Base-by-base conservation (phyloP, 371 early-diverging fungal genomes). In the Rhizopus stolonifer region DNA sequence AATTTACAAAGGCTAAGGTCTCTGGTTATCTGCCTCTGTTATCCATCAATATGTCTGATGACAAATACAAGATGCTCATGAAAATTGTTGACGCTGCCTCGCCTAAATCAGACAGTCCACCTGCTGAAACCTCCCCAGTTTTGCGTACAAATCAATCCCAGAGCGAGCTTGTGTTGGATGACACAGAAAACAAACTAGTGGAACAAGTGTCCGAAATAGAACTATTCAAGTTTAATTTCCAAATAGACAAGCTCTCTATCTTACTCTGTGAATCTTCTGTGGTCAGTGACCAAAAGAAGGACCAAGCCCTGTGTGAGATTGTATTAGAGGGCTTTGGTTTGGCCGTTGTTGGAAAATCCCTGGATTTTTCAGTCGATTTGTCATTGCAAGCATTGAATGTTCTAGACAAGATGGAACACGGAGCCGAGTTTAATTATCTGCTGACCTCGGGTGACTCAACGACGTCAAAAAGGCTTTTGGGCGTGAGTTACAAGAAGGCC, bases 1-100 rank as follows among this genome's bases (percentile, higher is more conserved):
- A 87, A 15, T 81, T 86, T 58, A 69, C 92, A 14, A 77, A 80
- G 33, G 70, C 87, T 34, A 84, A 86, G 33, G 62, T 94, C 2
- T 75, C 83, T 26, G 93, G 89, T 8, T 74, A 81, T 9, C 55
- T 94, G 33, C 91, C 93, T 0, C 58, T 85, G 6, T 55, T 93
- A 11, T 84, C 90, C 32, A 62, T 93, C 42, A 90, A 85, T 56
- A 64, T 94, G 24, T 91, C 93, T 0, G 89, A 93, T 53, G 73
- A 76, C 48, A 93, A 93, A 63, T 92, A 93, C 81, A 86, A 82
- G 56, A 79, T 80, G 2, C 60, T 91, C 25, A 92, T 91, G 92
- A 67, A 62, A 8, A 81, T 89, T 34, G 67, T 91, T 25, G 91
- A 92, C 7, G 46, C 72, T 18, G 65, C 81, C 6, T 79, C 81